These are phyloP conservation scores for Spathaspora passalidarum DNA, from an alignment of 805 yeast species.

Conservation along the genomic window DNA sequence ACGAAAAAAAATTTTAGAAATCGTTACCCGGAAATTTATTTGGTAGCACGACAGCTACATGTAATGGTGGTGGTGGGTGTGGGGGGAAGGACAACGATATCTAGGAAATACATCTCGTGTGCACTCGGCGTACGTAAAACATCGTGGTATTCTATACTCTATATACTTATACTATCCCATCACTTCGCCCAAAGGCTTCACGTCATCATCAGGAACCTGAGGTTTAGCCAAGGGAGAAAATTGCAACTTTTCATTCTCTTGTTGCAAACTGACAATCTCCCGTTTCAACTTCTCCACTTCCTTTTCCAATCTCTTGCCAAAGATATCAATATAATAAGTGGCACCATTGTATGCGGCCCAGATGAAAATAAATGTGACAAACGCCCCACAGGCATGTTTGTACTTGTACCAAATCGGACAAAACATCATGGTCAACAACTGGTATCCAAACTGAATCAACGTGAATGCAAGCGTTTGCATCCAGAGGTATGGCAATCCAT, in stretches of 20 bases:
- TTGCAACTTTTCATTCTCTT: slow-evolving; percentile 17
- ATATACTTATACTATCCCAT: background rate
- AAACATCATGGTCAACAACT: slow-evolving; percentile 78
- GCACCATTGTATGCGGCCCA: slow-evolving; percentile 92
- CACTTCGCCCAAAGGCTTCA: slow-evolving; percentile 3
- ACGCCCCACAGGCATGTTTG: slow-evolving; percentile 62
- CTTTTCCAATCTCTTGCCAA: slow-evolving; percentile 85
- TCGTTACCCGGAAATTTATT: background rate
- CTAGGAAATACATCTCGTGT: too few relatives aligned
- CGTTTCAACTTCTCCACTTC: slow-evolving; percentile 70
- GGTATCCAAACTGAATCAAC: slow-evolving; percentile 81
- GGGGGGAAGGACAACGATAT: background rate
- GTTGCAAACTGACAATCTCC: slow-evolving; percentile 68
- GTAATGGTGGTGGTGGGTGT: too few relatives aligned
- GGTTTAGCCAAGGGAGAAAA: slow-evolving; percentile 16
- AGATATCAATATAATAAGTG: slow-evolving; percentile 86
- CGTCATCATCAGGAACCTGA: slow-evolving; percentile 7
- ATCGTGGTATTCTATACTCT: background rate
- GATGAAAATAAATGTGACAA: slow-evolving; percentile 69
- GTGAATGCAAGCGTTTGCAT: slow-evolving; percentile 88
- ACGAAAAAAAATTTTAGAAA: background rate
- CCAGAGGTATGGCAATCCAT: slow-evolving; percentile 73
- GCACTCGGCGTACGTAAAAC: background rate
- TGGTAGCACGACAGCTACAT: too few relatives aligned
- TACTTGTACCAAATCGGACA: slow-evolving; percentile 86